These are phyloP conservation scores for Cerioporus squamosus DNA, from an alignment of 1,284 basidiomycete species.

Conservation along the genomic window DNA sequence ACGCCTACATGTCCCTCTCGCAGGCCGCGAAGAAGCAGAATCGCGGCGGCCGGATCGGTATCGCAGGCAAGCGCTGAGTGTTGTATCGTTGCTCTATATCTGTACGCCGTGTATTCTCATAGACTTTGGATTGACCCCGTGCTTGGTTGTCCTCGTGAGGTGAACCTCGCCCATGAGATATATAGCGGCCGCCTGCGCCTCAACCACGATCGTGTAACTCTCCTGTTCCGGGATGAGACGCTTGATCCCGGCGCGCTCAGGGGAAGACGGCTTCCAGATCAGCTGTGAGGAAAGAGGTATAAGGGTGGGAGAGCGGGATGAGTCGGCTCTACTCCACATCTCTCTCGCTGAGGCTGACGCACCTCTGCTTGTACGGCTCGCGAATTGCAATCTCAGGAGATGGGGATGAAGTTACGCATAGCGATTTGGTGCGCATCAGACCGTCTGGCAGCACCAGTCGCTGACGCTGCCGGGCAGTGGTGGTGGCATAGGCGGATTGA, in stretches of 20 bases:
- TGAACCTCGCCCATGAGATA: no score
- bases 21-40: constrained; percentile 77
- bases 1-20: constrained; percentile 86
- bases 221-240: no score
- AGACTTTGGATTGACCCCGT: constrained; percentile 9
- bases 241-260: no score
- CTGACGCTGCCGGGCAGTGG: constrained; percentile 37
- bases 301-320: not conserved
- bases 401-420: constrained; percentile 27
- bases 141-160: not conserved
- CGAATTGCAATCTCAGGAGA: not conserved
- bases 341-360: no score
- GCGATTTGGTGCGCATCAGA: constrained; percentile 31
- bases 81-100: constrained; percentile 6
- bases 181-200: no score
- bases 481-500: constrained; percentile 52
- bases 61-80: constrained; percentile 38
- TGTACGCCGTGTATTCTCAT: constrained; percentile 16
- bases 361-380: not conserved
- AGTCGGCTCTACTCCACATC: not conserved
- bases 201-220: no score
- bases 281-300: no score
- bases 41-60: constrained; percentile 33
- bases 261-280: no score
- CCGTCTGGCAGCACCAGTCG: not conserved